A percentile compares a stretch with the other conserved stretches of the same genome.
These are phyloP conservation scores for Metrosideros polymorpha DNA, from an alignment of 441 rosid species.

Conservation along the genomic window DNA sequence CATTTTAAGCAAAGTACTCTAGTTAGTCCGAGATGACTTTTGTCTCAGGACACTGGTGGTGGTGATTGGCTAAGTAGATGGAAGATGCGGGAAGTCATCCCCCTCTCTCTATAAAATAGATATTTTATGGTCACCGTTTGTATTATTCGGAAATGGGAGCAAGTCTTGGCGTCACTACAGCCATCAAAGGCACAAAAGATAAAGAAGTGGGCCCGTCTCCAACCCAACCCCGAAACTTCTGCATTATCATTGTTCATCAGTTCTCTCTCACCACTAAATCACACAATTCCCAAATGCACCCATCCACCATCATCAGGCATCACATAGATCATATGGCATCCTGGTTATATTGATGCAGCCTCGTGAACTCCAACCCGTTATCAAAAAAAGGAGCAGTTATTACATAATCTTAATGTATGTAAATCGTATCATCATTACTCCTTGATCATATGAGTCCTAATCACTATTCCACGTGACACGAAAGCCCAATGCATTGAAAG, in stretches of 20 bases:
- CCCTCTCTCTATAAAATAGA: background rate
- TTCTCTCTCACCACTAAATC: background rate
- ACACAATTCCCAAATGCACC: background rate
- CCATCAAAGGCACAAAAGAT: background rate
- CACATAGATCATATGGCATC: background rate
- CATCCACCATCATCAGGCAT: background rate
- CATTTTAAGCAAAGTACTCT: background rate
- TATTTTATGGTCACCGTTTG: too few relatives aligned
- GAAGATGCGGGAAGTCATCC: too few relatives aligned
- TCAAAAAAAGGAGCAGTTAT: background rate
- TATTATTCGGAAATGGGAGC: background rate
- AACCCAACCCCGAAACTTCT: background rate
- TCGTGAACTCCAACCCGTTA: background rate
- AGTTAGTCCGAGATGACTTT: too few relatives aligned
- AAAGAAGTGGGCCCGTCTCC: background rate
- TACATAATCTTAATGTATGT: background rate
- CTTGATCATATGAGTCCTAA: background rate
- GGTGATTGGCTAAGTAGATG: too few relatives aligned
- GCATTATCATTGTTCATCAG: background rate
- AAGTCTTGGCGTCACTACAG: background rate
- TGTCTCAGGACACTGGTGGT: too few relatives aligned
- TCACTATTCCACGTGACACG: background rate
- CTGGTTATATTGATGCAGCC: background rate
- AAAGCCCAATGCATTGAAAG: background rate
- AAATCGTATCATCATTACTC: background rate